These are phyloP conservation scores for Arthrobotrys megalospora DNA, from an alignment of 2,329 filamentous ascomycete genomes.

Conservation along the genomic window DNA sequence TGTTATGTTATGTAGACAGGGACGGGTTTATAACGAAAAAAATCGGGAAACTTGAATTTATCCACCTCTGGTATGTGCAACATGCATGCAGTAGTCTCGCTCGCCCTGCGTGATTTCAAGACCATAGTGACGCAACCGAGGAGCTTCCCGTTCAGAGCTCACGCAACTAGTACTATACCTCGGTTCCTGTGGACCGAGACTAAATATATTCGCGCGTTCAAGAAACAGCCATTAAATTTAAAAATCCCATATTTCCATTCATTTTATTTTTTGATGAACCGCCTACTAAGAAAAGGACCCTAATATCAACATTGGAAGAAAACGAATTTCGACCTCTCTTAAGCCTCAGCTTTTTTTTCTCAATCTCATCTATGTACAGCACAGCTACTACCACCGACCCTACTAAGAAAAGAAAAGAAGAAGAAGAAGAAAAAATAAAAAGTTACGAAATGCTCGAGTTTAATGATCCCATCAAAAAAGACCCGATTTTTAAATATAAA, in stretches of 20 bases:
- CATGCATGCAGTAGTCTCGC: neutral
- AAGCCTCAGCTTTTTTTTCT: neutral
- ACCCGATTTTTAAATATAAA: no score
- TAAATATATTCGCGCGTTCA: no score
- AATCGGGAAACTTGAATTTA: slow-evolving; percentile 1
- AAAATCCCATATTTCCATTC: no score
- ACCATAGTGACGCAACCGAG: slow-evolving; percentile 19
- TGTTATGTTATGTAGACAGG: slow-evolving; percentile 3
- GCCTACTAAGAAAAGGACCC: neutral
- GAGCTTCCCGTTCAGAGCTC: neutral
- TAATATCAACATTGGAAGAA: slow-evolving; percentile 42
- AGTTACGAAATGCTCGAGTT: neutral
- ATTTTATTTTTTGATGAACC: slow-evolving; percentile 11
- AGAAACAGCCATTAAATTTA: no score
- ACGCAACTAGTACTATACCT: no score
- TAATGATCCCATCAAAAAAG: no score
- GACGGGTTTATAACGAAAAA: slow-evolving; percentile 7
- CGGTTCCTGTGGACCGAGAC: neutral
- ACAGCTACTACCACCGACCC: neutral
- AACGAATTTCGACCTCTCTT: neutral
- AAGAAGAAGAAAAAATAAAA: neutral
- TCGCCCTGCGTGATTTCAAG: slow-evolving; percentile 11
- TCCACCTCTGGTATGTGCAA: neutral
- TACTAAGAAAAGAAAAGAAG: neutral
- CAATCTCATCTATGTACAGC: slow-evolving; percentile 49